Percentiles rank a stretch among this genome's conserved stretches.
phyloP scores from a whole-genome alignment of 2,329 filamentous ascomycete genomes.

The Pseudopithomyces maydicus region DNA sequence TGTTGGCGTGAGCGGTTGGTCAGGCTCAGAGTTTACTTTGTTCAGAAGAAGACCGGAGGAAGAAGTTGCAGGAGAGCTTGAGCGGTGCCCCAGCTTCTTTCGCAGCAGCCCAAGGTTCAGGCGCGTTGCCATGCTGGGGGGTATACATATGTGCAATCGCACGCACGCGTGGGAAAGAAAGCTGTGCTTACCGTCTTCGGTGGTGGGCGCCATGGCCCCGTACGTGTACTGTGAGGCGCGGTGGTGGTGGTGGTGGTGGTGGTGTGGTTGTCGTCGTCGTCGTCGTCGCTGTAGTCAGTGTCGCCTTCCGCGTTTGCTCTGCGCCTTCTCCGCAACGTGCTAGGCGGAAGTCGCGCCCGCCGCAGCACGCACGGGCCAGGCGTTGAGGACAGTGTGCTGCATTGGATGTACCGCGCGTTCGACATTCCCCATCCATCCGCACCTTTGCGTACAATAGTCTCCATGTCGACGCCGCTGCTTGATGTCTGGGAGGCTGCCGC shows the following conservation, averaged over 20 bases:
- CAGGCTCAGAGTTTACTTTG: constrained; percentile 13
- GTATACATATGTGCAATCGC: background rate
- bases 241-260: too few species aligned
- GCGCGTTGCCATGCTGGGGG: constrained; percentile 7
- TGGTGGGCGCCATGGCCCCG: constrained; percentile 37
- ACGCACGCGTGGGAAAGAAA: background rate
- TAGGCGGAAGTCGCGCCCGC: constrained; percentile 12
- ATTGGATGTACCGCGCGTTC: constrained; percentile 15
- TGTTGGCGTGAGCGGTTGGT: constrained; percentile 18
- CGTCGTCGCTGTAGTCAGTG: constrained; percentile 25
- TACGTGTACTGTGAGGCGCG: too few species aligned
- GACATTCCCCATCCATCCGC: background rate
- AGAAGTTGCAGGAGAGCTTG: constrained; percentile 6
- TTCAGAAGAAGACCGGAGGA: constrained; percentile 21
- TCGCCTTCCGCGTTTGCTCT: background rate
- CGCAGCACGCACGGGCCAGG: constrained; percentile 15
- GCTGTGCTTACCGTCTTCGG: constrained; percentile 44
- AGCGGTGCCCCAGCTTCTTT: constrained; percentile 9
- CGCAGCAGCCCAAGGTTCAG: constrained; percentile 10
- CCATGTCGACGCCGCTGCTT: constrained; percentile 62
- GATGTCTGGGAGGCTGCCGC: constrained; percentile 94
- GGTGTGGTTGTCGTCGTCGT: constrained; percentile 37
- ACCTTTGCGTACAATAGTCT: constrained; percentile 23
- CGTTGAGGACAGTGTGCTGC: constrained; percentile 30
- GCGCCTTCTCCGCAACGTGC: background rate